These are phyloP conservation scores for Beta vulgaris DNA, from an alignment of 148 eudicot genomes.

Conservation along the genomic window DNA sequence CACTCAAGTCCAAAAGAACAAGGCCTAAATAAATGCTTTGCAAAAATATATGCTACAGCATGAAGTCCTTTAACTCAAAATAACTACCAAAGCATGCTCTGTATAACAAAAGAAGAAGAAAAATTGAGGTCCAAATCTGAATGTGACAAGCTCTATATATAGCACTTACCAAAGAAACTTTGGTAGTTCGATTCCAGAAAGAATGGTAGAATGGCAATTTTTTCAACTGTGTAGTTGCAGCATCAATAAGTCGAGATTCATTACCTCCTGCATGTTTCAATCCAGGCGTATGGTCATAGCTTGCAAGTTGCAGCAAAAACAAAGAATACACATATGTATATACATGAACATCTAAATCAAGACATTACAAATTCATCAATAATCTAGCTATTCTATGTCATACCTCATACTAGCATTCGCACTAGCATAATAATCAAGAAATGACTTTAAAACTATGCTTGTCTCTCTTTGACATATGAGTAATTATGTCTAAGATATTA, in stretches of 20 bases:
- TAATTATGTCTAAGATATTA: not conserved
- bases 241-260: slow-evolving; percentile 87
- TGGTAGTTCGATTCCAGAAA: slow-evolving; percentile 95
- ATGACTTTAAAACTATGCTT: not conserved
- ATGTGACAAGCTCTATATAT: slow-evolving; percentile 2
- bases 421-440: not conserved
- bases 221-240: slow-evolving; percentile 77
- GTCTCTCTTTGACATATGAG: not conserved
- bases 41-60: not conserved
- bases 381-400: not conserved
- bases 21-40: too few relatives aligned
- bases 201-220: slow-evolving; percentile 94
- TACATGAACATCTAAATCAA: not conserved
- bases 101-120: not conserved
- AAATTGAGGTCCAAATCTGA: not conserved
- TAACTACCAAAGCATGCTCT: not conserved
- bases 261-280: slow-evolving; percentile 67
- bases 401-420: not conserved
- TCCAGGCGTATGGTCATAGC: slow-evolving; percentile 12
- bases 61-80: slow-evolving; percentile 4
- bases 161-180: slow-evolving; percentile 72
- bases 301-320: slow-evolving; percentile 1
- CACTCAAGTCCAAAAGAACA: too few relatives aligned
- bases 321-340: not conserved
- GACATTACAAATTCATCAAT: not conserved